Conservation (phyloP, 805 yeast genomes). For the Barnettozyma sucrosica region DNA sequence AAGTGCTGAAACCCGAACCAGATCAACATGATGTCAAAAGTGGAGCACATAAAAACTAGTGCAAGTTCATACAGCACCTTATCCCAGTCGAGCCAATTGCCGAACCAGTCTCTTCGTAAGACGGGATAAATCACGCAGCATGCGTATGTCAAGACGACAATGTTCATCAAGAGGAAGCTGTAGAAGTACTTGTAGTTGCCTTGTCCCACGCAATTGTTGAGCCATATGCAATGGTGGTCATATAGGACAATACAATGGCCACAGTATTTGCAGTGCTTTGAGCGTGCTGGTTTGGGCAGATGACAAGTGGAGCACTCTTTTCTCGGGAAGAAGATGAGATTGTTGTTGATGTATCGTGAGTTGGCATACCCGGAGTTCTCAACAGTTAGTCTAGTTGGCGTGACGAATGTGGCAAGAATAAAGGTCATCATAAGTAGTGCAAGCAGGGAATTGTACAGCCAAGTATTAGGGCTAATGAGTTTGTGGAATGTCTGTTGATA, state of each 20-base stretch:
- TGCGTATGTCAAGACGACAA: slow-evolving; percentile 40
- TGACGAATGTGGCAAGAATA: slow-evolving; percentile 9
- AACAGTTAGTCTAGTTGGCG: slow-evolving; percentile 8
- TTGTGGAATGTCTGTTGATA: slow-evolving; percentile 11
- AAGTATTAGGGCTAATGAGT: slow-evolving; percentile 14
- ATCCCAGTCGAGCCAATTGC: neutral
- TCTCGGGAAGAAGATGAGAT: slow-evolving; percentile 17
- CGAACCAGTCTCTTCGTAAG: slow-evolving; percentile 4
- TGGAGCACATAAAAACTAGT: slow-evolving; percentile 37
- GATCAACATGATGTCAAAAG: slow-evolving; percentile 38
- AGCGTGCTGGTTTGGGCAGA: slow-evolving; percentile 59
- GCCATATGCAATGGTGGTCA: slow-evolving; percentile 73
- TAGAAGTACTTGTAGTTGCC: slow-evolving; percentile 59
- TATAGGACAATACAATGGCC: slow-evolving; percentile 53
- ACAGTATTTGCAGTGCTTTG: slow-evolving; percentile 72
- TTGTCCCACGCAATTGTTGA: slow-evolving; percentile 71
- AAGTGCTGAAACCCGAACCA: slow-evolving; percentile 43
- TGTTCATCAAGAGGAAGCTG: slow-evolving; percentile 46
- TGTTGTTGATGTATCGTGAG: slow-evolving; percentile 13
- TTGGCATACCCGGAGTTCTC: slow-evolving; percentile 1
- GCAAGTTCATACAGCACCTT: slow-evolving; percentile 12
- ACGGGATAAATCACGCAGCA: slow-evolving; percentile 19
- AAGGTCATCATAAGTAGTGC: slow-evolving; percentile 8
- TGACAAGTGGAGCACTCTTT: slow-evolving; percentile 50
- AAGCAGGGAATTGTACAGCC: slow-evolving; percentile 13